A percentile compares a stretch with the other conserved stretches of the same genome.
These are phyloP conservation scores for Pterocarpus santalinus DNA, from an alignment of 306 rosid species.

Conservation along the genomic window DNA sequence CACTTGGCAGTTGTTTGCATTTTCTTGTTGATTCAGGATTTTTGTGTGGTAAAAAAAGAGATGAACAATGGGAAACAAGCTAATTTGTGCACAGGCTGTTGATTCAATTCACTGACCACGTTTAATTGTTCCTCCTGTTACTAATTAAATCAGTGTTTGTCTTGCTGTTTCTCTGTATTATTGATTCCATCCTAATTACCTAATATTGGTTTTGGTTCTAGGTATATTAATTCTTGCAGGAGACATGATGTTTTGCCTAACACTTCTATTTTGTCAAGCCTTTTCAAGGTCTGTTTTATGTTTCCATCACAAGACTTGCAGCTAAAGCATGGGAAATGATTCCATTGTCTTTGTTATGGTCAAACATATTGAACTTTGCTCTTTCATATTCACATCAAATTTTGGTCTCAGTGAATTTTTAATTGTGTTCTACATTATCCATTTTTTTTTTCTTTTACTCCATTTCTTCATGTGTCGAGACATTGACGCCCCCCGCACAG, in stretches of 20 bases:
- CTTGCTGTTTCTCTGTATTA: constrained; percentile 16
- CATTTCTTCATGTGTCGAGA: constrained; percentile 22
- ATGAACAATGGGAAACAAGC: constrained; percentile 26
- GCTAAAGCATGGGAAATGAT: constrained; percentile 9
- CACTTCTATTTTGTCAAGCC: constrained; percentile 62
- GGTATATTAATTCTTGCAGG: constrained; percentile 77
- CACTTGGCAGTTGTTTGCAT: neutral
- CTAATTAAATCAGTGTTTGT: constrained; percentile 24
- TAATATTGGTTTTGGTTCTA: constrained; percentile 47
- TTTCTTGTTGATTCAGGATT: constrained; percentile 17
- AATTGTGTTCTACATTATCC: neutral
- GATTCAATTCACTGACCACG: constrained; percentile 25
- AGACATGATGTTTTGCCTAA: constrained; percentile 69
- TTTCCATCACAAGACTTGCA: constrained; percentile 24
- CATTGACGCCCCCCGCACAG: neutral
- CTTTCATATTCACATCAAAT: neutral
- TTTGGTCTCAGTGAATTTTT: constrained; percentile 31
- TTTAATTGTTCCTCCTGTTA: constrained; percentile 22
- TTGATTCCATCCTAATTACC: constrained; percentile 13
- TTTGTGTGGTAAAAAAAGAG: constrained; percentile 12
- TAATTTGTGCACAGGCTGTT: neutral
- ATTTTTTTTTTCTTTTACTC: neutral
- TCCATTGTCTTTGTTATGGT: constrained; percentile 21
- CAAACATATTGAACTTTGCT: constrained; percentile 27
- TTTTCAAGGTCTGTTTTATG: constrained; percentile 68